These are phyloP conservation scores for Fusarium scirpi DNA, from an alignment of 2,329 filamentous ascomycete genomes.

Conservation along the genomic window DNA sequence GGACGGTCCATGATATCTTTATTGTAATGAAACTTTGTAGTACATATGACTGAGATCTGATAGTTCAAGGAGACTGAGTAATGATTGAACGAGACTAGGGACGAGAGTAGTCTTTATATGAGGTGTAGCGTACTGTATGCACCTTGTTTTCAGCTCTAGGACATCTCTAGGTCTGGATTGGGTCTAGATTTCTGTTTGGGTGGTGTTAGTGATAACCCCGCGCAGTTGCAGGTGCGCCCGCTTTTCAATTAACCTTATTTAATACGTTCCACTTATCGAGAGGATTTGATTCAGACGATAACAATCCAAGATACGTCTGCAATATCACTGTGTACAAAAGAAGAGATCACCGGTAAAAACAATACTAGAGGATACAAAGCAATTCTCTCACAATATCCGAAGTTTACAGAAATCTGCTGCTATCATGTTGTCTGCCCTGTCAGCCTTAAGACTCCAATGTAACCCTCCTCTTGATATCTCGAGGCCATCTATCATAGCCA, in stretches of 20 bases:
- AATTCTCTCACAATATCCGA: neutral
- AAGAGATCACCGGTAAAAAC: neutral
- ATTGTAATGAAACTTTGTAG: neutral
- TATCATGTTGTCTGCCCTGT: neutral
- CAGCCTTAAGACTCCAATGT: neutral
- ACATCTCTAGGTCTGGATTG: neutral
- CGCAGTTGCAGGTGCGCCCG: slow-evolving; percentile 24
- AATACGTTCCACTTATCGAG: slow-evolving; percentile 19
- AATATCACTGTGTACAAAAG: too few species aligned
- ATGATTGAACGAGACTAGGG: too few species aligned
- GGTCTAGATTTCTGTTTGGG: slow-evolving; percentile 29
- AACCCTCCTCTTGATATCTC: slow-evolving; percentile 10
- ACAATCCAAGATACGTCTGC: neutral
- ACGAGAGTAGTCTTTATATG: neutral
- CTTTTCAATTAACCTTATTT: slow-evolving; percentile 27
- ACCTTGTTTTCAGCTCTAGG: slow-evolving; percentile 3
- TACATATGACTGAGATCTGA: neutral
- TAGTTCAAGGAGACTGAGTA: neutral
- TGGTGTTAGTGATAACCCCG: slow-evolving; percentile 23
- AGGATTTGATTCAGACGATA: neutral
- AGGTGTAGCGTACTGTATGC: neutral
- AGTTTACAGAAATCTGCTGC: neutral
- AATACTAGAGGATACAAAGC: neutral
- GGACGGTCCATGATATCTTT: slow-evolving; percentile 41
- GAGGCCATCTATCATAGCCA: slow-evolving; percentile 11